Evolutionary conservation across 495 filamentous ascomycete species (phyloP).

Genomic region (Podospora tetraspora): DNA sequence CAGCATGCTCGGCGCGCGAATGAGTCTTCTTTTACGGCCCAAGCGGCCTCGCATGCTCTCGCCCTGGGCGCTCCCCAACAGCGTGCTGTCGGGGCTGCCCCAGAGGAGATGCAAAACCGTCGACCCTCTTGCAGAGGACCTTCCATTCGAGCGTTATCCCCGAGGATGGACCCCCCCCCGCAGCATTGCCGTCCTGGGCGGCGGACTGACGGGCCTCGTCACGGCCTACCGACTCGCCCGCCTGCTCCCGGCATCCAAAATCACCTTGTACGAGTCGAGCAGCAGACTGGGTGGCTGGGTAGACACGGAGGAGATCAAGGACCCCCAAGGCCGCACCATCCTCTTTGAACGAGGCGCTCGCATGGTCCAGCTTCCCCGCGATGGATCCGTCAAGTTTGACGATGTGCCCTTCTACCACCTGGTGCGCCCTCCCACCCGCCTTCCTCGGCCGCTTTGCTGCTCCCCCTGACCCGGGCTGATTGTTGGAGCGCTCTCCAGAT

Average conservation of each 20-base stretch:
- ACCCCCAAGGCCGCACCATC: conserved; percentile 49
- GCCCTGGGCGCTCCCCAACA: background rate
- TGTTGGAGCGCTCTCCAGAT: conserved; percentile 45
- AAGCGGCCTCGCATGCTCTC: background rate
- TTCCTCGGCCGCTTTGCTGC: conserved; percentile 2
- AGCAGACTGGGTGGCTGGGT: conserved; percentile 79
- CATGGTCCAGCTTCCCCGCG: conserved; percentile 55
- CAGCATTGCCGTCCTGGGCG: conserved; percentile 71
- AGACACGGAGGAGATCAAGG: conserved; percentile 55
- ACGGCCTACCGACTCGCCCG: conserved; percentile 68
- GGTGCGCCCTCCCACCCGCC: conserved; percentile 23
- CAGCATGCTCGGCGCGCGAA: conserved; percentile 23
- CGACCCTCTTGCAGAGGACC: background rate
- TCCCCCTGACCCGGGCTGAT: background rate
- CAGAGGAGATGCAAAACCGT: background rate
- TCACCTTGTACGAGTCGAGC: conserved; percentile 75
- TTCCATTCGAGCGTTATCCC: background rate
- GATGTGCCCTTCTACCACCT: conserved; percentile 41
- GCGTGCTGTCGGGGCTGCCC: background rate
- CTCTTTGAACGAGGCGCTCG: conserved; percentile 83
- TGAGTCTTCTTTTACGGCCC: conserved; percentile 17
- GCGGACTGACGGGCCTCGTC: conserved; percentile 84
- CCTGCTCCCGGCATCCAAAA: conserved; percentile 47
- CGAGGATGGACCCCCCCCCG: background rate
- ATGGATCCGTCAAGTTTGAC: conserved; percentile 26